These are phyloP conservation scores for Triadica sebifera DNA, from an alignment of 345 rosid genomes.

Conservation along the genomic window DNA sequence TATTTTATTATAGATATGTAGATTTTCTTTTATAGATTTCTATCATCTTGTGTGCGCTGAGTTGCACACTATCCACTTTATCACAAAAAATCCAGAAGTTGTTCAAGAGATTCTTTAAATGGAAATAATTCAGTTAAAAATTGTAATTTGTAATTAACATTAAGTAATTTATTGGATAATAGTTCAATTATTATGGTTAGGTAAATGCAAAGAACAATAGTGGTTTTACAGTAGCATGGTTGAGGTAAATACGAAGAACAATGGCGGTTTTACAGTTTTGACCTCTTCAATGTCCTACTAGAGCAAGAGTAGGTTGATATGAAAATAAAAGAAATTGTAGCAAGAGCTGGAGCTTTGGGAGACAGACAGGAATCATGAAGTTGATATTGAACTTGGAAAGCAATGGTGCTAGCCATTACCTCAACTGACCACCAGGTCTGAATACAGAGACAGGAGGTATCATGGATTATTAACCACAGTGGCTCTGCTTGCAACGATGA, in stretches of 20 bases:
- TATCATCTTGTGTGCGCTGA: too few species aligned
- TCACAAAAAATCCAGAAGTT: too few species aligned
- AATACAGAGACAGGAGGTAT: neutral
- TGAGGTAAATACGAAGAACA: constrained; percentile 11
- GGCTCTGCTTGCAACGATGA: neutral
- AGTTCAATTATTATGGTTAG: too few species aligned
- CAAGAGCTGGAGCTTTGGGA: constrained; percentile 5
- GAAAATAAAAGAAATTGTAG: neutral
- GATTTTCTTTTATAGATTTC: too few species aligned
- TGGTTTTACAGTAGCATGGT: neutral
- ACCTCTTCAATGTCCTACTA: constrained; percentile 10
- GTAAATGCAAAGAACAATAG: too few species aligned
- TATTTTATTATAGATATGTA: too few species aligned
- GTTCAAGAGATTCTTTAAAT: too few species aligned
- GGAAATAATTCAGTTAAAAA: too few species aligned
- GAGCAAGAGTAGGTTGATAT: neutral
- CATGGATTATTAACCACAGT: neutral
- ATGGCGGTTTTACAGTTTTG: constrained; percentile 15
- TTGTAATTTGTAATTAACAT: too few species aligned
- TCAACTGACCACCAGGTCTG: neutral
- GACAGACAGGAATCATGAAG: neutral
- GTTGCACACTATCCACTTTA: too few species aligned
- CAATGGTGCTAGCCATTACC: neutral
- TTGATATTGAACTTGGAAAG: neutral
- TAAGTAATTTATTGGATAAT: too few species aligned